Percentiles rank a stretch among this genome's conserved stretches.
phyloP scores from a whole-genome alignment of 2,329 filamentous ascomycete species.

The Monosporascus ibericus region DNA sequence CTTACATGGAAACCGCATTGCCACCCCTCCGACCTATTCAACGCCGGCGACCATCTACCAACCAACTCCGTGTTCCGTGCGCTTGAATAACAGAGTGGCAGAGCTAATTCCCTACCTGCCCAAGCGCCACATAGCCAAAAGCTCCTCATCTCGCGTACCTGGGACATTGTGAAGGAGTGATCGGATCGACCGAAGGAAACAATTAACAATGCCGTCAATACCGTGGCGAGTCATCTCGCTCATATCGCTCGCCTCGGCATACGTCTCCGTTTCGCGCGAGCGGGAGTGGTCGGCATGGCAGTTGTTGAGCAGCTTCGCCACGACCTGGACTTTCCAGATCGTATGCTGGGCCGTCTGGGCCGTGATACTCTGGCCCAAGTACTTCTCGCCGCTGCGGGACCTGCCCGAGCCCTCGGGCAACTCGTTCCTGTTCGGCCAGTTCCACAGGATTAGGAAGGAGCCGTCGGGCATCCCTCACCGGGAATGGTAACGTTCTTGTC shows the following conservation, averaged over 20 bases:
- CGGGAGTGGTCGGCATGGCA: conserved; percentile 24
- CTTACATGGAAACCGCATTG: too few relatives aligned
- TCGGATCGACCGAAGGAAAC: background rate
- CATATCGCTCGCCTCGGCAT: conserved; percentile 25
- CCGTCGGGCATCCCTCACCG: conserved; percentile 39
- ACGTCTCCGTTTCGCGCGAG: conserved; percentile 22
- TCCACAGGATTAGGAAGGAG: conserved; percentile 29
- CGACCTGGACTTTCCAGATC: conserved; percentile 30
- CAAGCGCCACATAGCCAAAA: too few relatives aligned
- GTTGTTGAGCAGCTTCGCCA: conserved; percentile 28
- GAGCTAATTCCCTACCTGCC: too few relatives aligned
- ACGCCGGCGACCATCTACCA: too few relatives aligned
- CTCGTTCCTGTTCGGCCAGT: conserved; percentile 45
- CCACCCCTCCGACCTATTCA: too few relatives aligned
- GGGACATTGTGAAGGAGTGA: too few relatives aligned
- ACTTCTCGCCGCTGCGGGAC: conserved; percentile 43
- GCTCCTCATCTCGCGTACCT: too few relatives aligned
- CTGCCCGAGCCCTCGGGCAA: conserved; percentile 38
- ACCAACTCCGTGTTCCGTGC: too few relatives aligned
- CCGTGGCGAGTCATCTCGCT: conserved; percentile 23
- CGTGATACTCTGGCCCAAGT: conserved; percentile 41
- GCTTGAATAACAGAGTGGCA: too few relatives aligned
- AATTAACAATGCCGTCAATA: conserved; percentile 15
- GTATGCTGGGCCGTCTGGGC: conserved; percentile 33
- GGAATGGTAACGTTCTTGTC: conserved; percentile 36